These are phyloP conservation scores for Penicillium tannophilum DNA, from an alignment of 495 filamentous ascomycete species.

Conservation along the genomic window DNA sequence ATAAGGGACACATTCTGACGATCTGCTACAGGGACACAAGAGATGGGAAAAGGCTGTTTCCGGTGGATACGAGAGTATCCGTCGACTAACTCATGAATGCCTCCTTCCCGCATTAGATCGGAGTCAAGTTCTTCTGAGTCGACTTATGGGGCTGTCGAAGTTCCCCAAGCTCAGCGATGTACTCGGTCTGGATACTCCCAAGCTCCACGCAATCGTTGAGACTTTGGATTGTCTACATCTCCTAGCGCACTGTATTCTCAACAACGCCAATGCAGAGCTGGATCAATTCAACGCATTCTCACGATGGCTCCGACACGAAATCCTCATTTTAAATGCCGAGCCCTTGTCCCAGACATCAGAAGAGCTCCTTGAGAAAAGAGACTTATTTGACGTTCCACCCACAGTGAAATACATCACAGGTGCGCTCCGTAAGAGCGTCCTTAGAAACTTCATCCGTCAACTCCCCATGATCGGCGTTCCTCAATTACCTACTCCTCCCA, in stretches of 20 bases:
- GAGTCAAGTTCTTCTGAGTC: slow-evolving; percentile 76
- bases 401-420: slow-evolving; percentile 56
- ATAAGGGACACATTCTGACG: slow-evolving; percentile 15
- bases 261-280: slow-evolving; percentile 73
- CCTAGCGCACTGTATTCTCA: slow-evolving; percentile 71
- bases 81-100: slow-evolving; percentile 78
- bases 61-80: slow-evolving; percentile 73
- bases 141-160: slow-evolving; percentile 81
- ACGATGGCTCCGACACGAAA: slow-evolving; percentile 81
- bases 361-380: slow-evolving; percentile 49
- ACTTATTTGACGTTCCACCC: slow-evolving; percentile 47
- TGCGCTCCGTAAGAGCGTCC: slow-evolving; percentile 49
- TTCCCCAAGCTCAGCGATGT: slow-evolving; percentile 70
- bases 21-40: slow-evolving; percentile 75
- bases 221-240: slow-evolving; percentile 74
- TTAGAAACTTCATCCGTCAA: slow-evolving; percentile 48
- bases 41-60: slow-evolving; percentile 89
- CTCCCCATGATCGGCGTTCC: slow-evolving; percentile 42
- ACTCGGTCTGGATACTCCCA: slow-evolving; percentile 63
- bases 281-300: slow-evolving; percentile 78
- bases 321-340: slow-evolving; percentile 60
- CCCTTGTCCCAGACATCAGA: slow-evolving; percentile 47
- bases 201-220: slow-evolving; percentile 64
- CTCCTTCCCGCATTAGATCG: slow-evolving; percentile 86
- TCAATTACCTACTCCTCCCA: slow-evolving; percentile 22